Percentiles rank a stretch among this genome's conserved stretches.
phyloP scores from a whole-genome alignment of 176 grass and related monocot genomes.

The Oryza punctata region DNA sequence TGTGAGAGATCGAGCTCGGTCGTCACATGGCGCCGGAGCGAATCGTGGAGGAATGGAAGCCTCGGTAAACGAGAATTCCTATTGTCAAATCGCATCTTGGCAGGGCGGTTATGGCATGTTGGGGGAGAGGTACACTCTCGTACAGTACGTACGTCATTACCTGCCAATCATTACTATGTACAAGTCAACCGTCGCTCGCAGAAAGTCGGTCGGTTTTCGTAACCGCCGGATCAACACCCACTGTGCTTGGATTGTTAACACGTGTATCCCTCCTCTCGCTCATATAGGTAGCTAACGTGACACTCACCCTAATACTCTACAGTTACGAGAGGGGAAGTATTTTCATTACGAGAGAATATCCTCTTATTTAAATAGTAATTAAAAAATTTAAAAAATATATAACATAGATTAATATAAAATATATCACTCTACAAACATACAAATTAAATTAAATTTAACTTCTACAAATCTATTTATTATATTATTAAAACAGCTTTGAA shows the following conservation, averaged over 20 bases:
- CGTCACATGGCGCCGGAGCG: not conserved
- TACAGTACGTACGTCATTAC: conserved; percentile 10
- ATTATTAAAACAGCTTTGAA: too few species aligned
- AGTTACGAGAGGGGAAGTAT: too few species aligned
- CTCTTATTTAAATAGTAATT: too few species aligned
- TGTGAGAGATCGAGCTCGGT: not conserved
- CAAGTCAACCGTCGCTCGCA: not conserved
- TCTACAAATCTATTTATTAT: too few species aligned
- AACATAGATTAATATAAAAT: too few species aligned
- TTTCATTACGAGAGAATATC: too few species aligned
- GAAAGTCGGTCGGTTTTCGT: not conserved
- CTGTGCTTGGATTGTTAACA: not conserved
- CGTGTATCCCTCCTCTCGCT: not conserved
- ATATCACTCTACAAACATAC: too few species aligned
- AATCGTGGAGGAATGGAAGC: not conserved
- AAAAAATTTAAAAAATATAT: too few species aligned
- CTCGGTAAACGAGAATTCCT: not conserved
- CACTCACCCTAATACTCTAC: too few species aligned
- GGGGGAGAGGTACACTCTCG: conserved; percentile 26
- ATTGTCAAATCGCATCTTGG: not conserved
- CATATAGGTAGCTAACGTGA: too few species aligned
- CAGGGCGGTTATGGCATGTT: not conserved
- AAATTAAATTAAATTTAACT: too few species aligned
- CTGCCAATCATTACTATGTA: conserved; percentile 19
- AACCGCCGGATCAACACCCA: not conserved